These are phyloP conservation scores for Ailanthus altissimus DNA, from an alignment of 345 rosid species.

Conservation along the genomic window DNA sequence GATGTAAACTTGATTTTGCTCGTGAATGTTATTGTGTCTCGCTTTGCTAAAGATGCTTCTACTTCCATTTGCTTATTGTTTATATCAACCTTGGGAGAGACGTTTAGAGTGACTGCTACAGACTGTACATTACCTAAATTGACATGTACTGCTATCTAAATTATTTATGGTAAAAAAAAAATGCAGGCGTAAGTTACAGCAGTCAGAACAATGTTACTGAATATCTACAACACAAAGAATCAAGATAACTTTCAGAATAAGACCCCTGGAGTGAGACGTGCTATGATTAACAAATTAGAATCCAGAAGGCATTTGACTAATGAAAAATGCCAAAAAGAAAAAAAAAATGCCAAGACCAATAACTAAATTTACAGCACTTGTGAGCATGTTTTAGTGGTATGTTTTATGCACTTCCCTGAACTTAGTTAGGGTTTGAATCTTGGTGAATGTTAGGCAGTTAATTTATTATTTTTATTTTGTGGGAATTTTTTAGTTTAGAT, in stretches of 20 bases:
- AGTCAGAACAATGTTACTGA: background rate
- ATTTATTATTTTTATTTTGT: no score
- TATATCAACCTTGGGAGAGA: background rate
- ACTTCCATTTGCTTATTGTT: background rate
- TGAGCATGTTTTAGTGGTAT: no score
- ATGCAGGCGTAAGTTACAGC: background rate
- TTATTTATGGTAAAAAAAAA: background rate
- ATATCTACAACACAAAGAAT: background rate
- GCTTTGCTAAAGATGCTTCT: background rate
- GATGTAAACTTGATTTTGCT: conserved; percentile 10
- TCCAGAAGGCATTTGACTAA: background rate
- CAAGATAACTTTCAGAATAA: background rate
- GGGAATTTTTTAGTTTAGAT: no score
- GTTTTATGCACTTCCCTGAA: no score
- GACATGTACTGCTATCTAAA: no score
- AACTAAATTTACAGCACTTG: no score
- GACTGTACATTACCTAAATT: no score
- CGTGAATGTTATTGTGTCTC: conserved; percentile 1
- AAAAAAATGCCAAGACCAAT: background rate
- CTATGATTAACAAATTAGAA: background rate
- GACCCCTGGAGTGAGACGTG: background rate
- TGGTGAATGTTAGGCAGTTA: no score
- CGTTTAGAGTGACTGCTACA: no score
- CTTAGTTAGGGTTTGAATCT: no score
- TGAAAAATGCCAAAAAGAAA: background rate